Conservation (phyloP, 1,284 basidiomycete genomes). For the Xerocomus amazonicus region DNA sequence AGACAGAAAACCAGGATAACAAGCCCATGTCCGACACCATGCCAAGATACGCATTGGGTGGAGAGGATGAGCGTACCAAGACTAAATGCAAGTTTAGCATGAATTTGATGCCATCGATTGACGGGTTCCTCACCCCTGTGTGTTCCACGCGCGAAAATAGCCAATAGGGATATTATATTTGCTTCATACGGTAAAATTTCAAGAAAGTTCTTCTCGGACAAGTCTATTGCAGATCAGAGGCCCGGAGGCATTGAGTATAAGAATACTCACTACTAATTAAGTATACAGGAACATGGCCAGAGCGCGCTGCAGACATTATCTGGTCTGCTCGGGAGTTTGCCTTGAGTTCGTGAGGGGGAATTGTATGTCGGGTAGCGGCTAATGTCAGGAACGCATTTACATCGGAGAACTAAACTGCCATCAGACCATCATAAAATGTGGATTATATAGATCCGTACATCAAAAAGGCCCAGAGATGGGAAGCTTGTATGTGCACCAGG, state of each 20-base stretch:
- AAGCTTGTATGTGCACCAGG: constrained; percentile 26
- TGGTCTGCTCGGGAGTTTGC: constrained; percentile 57
- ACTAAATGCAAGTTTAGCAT: constrained; percentile 35
- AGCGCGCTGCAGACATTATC: constrained; percentile 67
- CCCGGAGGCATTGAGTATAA: not conserved
- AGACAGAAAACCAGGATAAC: constrained; percentile 59
- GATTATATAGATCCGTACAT: constrained; percentile 45
- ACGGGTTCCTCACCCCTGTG: constrained; percentile 53
- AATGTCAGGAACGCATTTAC: constrained; percentile 79
- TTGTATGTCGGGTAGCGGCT: constrained; percentile 70
- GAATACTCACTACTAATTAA: constrained; percentile 68
- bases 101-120: not conserved
- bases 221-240: constrained; percentile 42
- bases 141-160: constrained; percentile 62
- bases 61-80: constrained; percentile 43
- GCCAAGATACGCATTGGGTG: constrained; percentile 45
- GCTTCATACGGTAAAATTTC: constrained; percentile 59
- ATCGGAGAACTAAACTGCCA: constrained; percentile 60
- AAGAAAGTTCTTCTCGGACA: constrained; percentile 78
- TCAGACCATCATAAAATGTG: constrained; percentile 11
- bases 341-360: constrained; percentile 53
- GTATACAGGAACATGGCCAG: constrained; percentile 65
- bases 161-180: constrained; percentile 57
- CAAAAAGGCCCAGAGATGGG: constrained; percentile 64
- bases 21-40: constrained; percentile 61